Evolutionary conservation across 768 basidiomycete species (phyloP), one percentile per base, ranked within the genome.

Genomic region (Naganishia vishniacii): DNA sequence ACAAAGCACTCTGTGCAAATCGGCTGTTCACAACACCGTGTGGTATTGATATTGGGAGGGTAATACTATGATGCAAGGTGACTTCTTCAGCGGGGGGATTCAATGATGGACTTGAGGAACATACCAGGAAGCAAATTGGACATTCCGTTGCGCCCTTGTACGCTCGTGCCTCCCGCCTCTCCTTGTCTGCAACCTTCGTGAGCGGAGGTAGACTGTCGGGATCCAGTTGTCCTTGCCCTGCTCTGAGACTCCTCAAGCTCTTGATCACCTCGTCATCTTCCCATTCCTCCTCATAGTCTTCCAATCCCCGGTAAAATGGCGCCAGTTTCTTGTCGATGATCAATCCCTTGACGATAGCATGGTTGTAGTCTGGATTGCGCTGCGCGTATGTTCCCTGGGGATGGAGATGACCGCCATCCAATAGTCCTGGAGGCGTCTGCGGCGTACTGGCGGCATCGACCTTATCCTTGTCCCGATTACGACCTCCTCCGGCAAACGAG

Each of bases 1-100:
- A 97, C 91, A 73, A 99, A 98, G 75, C 95, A 99, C 79, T 99
- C 95, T 40, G 95, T 97, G 76, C 95, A 99, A 67, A 99, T 94
- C 23, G 89, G 87, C 70, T 99, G 95, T 81, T 94, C 93, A 76
- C 95, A 99, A 76, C 95, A 99, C 73, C 95, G 84, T 41, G 95
- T 97, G 71, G 86, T 87, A 75, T 98, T 97, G 78, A 97, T 95
- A 78, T 97, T 94, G 48, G 88, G 83, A 25, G 95, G 95, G 74
- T 97, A 99, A 78, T 94, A 97, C 94, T 99, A 74, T 26, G 28
- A 59, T 40, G 23, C 37, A 16, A 13, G 0, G 26, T 29, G 18
- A 40, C 23, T 29, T 61, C n/a, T n/a, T n/a, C n/a, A n/a, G n/a
- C n/a, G n/a, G n/a, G n/a, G n/a, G n/a, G n/a, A n/a, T n/a, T n/a